Conservation (phyloP, 768 basidiomycete genomes). For the Tylopilus subfusipes region DNA sequence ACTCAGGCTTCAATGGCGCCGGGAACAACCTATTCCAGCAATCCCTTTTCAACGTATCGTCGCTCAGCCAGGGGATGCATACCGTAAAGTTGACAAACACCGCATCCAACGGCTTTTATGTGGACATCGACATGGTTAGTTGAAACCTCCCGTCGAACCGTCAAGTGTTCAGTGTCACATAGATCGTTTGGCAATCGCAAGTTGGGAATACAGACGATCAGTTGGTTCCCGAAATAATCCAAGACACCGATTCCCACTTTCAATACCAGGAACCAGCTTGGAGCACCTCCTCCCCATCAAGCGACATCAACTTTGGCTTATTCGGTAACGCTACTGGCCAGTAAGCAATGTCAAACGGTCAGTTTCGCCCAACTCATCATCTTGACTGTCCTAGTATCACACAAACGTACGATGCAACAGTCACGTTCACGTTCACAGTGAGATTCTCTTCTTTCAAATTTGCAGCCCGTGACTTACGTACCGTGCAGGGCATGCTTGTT, state of each 20-base stretch:
- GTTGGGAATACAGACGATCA: constrained; percentile 16
- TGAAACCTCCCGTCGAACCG: background rate
- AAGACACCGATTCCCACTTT: constrained; percentile 41
- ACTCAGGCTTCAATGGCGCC: constrained; percentile 29
- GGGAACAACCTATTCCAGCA: constrained; percentile 36
- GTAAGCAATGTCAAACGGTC: constrained; percentile 18
- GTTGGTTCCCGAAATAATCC: constrained; percentile 16
- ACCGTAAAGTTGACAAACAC: constrained; percentile 32
- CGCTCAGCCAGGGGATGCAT: constrained; percentile 36
- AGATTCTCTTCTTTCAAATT: constrained; percentile 5
- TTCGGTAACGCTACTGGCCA: constrained; percentile 45
- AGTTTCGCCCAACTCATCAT: background rate
- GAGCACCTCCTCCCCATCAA: constrained; percentile 23
- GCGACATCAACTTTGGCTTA: constrained; percentile 32
- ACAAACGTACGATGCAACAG: constrained; percentile 30
- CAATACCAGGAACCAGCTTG: constrained; percentile 38
- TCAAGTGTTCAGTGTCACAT: background rate
- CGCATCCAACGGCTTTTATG: constrained; percentile 30
- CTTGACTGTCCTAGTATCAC: constrained; percentile 32
- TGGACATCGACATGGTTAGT: constrained; percentile 48
- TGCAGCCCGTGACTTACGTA: constrained; percentile 4
- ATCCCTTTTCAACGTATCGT: constrained; percentile 36
- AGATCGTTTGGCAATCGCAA: constrained; percentile 32
- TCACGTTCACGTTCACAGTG: constrained; percentile 41
- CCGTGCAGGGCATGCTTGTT: constrained; percentile 18